Base-by-base conservation (phyloP, 306 rosid species). In the Fagus crenata region DNA sequence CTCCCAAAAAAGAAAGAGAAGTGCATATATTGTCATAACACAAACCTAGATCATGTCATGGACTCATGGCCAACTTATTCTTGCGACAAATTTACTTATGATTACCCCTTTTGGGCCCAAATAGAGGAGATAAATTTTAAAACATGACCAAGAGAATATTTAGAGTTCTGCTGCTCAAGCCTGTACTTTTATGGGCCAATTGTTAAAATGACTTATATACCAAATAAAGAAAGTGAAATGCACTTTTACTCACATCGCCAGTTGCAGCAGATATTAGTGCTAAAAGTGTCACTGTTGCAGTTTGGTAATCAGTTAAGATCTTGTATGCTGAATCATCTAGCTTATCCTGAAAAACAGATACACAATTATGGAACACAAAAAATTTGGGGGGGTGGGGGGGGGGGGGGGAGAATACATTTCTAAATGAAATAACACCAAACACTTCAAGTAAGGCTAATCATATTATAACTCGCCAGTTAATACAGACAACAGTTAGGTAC, bases 201-300 rank as follows among this genome's bases (percentile, higher is more conserved):
- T 72, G 58, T 6, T 46, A 42, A 35, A 70, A 70, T 49, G 13
- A 35, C 41, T 59, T 70, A 71, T 31, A 13, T 31, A 33, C 72
- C 33, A 74, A 59, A 67, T 72, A 49, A 83, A 42, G 75, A 33
- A 63, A 73, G 80, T 15, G 39, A 76, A 73, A 36, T 22, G 46
- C 70, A 75, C 37, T 55, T 53, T 71, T 69, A 89, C 99, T 88
- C 86, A 96, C 99, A 73, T 91, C 92, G 39, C 92, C 96, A 14
- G 89, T 81, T 67, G 98, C 83, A 81, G 93, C 93, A 28, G 99
- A 89, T 75, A 90, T 82, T 79, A 91, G 86, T n/a, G 93, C 77
- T 65, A 92, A 88, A 67, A 92, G 89, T 53, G 96, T 87, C 81
- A 92, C 98, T 6, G 98, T 93, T 46, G 92, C 88, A 60, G 92